These are phyloP conservation scores for Fusarium camptoceras DNA, from an alignment of 2,329 filamentous ascomycete genomes.

Conservation along the genomic window DNA sequence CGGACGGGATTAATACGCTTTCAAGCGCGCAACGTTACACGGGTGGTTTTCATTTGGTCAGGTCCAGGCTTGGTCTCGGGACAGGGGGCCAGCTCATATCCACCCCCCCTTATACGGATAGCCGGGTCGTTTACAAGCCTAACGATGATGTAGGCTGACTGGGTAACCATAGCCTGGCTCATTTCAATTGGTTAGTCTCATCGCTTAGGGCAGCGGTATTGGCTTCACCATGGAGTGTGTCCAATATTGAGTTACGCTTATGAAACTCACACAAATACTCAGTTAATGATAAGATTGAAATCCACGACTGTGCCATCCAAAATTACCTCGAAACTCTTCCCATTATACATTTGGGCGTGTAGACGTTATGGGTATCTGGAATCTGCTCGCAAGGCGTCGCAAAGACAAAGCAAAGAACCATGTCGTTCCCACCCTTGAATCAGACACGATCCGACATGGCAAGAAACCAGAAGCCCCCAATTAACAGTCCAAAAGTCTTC, in stretches of 20 bases:
- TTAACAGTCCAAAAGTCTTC: too few species aligned
- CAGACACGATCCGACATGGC: not conserved
- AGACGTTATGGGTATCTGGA: not conserved
- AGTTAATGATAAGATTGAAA: not conserved
- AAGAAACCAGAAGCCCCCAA: fast-evolving
- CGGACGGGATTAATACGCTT: not conserved
- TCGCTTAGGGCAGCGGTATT: not conserved
- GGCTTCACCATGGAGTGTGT: not conserved
- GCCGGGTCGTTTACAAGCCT: not conserved
- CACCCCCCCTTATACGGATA: not conserved
- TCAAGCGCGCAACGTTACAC: not conserved
- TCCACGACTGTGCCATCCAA: not conserved
- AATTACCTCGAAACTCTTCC: not conserved
- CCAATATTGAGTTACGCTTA: not conserved
- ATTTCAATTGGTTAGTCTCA: not conserved
- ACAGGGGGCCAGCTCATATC: not conserved
- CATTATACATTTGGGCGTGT: not conserved
- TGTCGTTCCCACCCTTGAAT: not conserved
- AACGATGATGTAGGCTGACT: not conserved
- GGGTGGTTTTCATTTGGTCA: not conserved
- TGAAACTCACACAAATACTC: not conserved
- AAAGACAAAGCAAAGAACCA: not conserved
- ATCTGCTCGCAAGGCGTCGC: not conserved
- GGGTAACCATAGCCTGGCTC: not conserved
- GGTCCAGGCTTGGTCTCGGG: not conserved